Conservation (phyloP, 2,329 filamentous ascomycete genomes). For the Nothopassalora personata region DNA sequence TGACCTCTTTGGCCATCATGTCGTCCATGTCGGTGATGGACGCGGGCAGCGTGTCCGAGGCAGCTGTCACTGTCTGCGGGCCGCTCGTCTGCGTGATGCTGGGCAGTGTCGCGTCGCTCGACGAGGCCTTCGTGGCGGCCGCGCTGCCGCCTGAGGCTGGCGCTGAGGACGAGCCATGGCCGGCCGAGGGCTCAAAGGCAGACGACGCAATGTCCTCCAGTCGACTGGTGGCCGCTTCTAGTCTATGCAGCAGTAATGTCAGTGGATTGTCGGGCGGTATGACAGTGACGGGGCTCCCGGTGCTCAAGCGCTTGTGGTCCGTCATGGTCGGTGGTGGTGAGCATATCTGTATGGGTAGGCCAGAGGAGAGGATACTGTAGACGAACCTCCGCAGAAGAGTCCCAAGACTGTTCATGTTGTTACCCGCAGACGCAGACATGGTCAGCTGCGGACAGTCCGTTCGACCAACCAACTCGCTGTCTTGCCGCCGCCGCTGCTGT, state of each 20-base stretch:
- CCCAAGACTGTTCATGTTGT: constrained; percentile 81
- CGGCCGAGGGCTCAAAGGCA: constrained; percentile 45
- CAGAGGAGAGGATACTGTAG: constrained; percentile 2
- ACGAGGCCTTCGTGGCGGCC: constrained; percentile 23
- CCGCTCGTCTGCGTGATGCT: constrained; percentile 19
- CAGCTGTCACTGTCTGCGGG: constrained; percentile 27
- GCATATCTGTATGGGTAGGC: not conserved
- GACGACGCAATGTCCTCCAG: constrained; percentile 93
- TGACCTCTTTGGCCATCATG: constrained; percentile 68
- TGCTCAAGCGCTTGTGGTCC: constrained; percentile 15
- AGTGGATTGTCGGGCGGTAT: constrained; percentile 39
- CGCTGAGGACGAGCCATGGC: constrained; percentile 11
- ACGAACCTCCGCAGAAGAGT: constrained; percentile 92
- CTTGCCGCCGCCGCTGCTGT: no score
- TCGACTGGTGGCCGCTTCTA: constrained; percentile 93
- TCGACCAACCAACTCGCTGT: not conserved
- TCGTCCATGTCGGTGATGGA: constrained; percentile 83
- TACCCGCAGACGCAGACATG: not conserved
- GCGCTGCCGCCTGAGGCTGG: constrained; percentile 11
- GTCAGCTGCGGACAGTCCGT: constrained; percentile 6
- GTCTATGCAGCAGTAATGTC: constrained; percentile 56
- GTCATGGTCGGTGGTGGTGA: constrained; percentile 4
- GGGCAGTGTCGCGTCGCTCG: constrained; percentile 31
- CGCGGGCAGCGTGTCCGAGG: constrained; percentile 56
- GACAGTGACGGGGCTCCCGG: constrained; percentile 13